Evolutionary conservation across 2,329 filamentous ascomycete genomes (phyloP).

Genomic region (Tolypocladium pustulatum): DNA sequence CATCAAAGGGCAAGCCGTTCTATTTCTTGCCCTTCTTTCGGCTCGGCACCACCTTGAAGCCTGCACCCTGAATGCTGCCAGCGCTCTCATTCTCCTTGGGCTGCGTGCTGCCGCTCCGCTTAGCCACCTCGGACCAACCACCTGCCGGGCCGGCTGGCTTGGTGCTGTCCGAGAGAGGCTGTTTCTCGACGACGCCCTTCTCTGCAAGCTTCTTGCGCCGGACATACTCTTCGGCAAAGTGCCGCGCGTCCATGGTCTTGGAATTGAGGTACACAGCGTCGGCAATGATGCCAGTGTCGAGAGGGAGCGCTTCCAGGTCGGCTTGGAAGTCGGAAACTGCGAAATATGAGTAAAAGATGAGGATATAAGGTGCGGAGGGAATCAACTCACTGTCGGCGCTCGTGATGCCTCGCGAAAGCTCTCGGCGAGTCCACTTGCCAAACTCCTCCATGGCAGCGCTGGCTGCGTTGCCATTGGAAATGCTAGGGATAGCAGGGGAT

Average conservation of each 20-base stretch:
- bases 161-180: conserved; percentile 43
- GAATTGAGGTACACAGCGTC: conserved; percentile 83
- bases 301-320: conserved; percentile 63
- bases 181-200: conserved; percentile 75
- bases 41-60: conserved; percentile 82
- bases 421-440: conserved; percentile 78
- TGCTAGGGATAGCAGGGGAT: conserved; percentile 30
- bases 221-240: conserved; percentile 91
- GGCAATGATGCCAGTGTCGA: conserved; percentile 71
- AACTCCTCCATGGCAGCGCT: conserved; percentile 74
- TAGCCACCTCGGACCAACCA: conserved; percentile 95
- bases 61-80: conserved; percentile 34
- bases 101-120: conserved; percentile 57
- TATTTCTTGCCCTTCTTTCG: conserved; percentile 88
- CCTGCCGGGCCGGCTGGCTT: conserved; percentile 38
- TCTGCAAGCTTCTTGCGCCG: conserved; percentile 88
- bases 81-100: conserved; percentile 32
- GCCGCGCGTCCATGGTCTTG: conserved; percentile 80
- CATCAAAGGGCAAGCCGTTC: conserved; percentile 7
- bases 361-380: conserved; percentile 14
- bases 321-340: conserved; percentile 72
- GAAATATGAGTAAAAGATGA: conserved; percentile 9
- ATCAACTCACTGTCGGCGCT: conserved; percentile 39
- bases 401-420: conserved; percentile 63
- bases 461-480: conserved; percentile 24